A percentile compares a stretch with the other conserved stretches of the same genome.
Conservation (phyloP, 495 filamentous ascomycete species). For the Bombardia bombarda region DNA sequence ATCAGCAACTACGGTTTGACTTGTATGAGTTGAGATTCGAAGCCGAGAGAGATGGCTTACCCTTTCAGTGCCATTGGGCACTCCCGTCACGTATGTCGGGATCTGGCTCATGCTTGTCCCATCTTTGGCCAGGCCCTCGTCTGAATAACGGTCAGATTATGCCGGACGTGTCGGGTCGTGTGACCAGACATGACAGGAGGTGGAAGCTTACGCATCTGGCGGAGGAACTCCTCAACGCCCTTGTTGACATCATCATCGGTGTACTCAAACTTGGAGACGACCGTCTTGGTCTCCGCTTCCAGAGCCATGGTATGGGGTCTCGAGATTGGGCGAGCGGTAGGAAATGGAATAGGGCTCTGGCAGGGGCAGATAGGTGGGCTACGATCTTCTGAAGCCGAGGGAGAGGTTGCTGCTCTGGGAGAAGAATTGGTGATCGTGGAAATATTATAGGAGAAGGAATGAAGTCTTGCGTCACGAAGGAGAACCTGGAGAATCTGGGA, state of each 20-base stretch:
- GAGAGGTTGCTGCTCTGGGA: constrained; percentile 29
- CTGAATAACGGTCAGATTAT: constrained; percentile 23
- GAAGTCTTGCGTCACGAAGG: constrained; percentile 25
- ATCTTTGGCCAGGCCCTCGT: constrained; percentile 73
- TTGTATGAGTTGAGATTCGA: not conserved
- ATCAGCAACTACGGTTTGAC: constrained; percentile 1
- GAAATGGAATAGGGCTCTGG: constrained; percentile 39
- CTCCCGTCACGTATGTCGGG: constrained; percentile 89
- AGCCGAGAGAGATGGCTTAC: constrained; percentile 38
- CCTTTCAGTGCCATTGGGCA: constrained; percentile 97
- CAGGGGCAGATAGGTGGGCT: constrained; percentile 19
- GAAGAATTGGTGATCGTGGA: constrained; percentile 24
- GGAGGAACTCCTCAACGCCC: constrained; percentile 75
- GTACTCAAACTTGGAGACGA: constrained; percentile 84
- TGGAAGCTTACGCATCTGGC: constrained; percentile 61
- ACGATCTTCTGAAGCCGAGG: constrained; percentile 17
- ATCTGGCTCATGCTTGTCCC: constrained; percentile 86
- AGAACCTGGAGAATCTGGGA: constrained; percentile 21
- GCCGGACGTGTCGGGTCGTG: not conserved
- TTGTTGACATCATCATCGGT: constrained; percentile 67
- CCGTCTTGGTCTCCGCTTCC: constrained; percentile 62
- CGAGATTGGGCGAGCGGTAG: constrained; percentile 37
- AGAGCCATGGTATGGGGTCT: constrained; percentile 48
- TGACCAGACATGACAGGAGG: not conserved
- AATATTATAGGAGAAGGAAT: no score